Conservation (phyloP, 2,329 filamentous ascomycete genomes). For the Aspergillus calidoustus region DNA sequence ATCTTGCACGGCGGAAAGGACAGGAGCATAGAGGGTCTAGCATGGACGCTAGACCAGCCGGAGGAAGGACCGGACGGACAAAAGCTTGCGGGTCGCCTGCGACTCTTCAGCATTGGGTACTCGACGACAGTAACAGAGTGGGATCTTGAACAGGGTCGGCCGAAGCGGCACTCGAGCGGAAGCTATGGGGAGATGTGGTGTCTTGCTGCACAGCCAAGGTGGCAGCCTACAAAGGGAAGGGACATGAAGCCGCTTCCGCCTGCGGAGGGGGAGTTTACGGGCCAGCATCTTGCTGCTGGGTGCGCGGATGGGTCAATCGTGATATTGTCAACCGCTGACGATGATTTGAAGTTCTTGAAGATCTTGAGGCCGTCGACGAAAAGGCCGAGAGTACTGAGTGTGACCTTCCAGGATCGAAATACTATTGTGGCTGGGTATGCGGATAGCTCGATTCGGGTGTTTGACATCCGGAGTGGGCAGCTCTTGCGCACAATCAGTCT, state of each 20-base stretch:
- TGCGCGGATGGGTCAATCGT: conserved; percentile 91
- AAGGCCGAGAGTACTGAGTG: conserved; percentile 85
- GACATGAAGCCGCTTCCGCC: conserved; percentile 41
- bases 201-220: conserved; percentile 79
- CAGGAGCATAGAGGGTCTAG: conserved; percentile 85
- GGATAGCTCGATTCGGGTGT: conserved; percentile 93
- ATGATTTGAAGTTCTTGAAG: conserved; percentile 78
- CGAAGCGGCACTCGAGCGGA: conserved; percentile 81
- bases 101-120: conserved; percentile 95
- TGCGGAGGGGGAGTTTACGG: conserved; percentile 45
- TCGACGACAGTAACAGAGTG: conserved; percentile 93
- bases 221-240: conserved; percentile 45
- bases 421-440: conserved; percentile 88
- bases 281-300: conserved; percentile 77
- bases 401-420: conserved; percentile 84
- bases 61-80: conserved; percentile 62
- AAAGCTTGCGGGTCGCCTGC: conserved; percentile 70
- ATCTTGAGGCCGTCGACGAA: conserved; percentile 79
- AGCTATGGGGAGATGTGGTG: conserved; percentile 98
- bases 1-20: conserved; percentile 82
- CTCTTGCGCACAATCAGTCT: conserved; percentile 82
- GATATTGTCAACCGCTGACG: conserved; percentile 82
- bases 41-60: conserved; percentile 87
- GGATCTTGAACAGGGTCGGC: conserved; percentile 80
- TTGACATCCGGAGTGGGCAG: conserved; percentile 79